Conservation (phyloP, 257 asterid genomes). For the Petrea volubilis region DNA sequence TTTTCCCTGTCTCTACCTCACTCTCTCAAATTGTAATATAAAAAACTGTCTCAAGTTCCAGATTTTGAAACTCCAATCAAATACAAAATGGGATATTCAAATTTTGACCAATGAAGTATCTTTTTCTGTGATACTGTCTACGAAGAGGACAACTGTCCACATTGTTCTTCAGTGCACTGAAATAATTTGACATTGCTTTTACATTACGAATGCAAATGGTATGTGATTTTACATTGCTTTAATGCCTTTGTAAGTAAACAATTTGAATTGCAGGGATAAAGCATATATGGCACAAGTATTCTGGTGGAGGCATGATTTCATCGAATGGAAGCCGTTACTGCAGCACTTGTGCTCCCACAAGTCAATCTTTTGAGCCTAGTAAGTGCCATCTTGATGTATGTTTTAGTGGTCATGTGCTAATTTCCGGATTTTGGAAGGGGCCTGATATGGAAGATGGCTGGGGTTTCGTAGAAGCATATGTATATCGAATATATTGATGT, state of each 20-base stretch:
- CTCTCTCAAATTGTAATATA: background rate
- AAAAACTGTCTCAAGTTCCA: too few species aligned
- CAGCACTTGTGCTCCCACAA: constrained; percentile 22
- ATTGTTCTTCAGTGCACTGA: too few species aligned
- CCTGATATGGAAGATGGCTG: constrained; percentile 83
- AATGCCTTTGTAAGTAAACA: constrained; percentile 6
- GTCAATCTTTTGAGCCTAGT: constrained; percentile 28
- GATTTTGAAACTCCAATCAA: too few species aligned
- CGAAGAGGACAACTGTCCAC: too few species aligned
- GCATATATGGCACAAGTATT: constrained; percentile 15
- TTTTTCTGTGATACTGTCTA: too few species aligned
- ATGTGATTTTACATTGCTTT: background rate
- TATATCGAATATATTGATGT: constrained; percentile 29
- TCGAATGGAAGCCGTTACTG: constrained; percentile 22
- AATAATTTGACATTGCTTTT: too few species aligned
- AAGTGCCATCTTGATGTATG: constrained; percentile 28
- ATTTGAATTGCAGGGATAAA: constrained; percentile 24
- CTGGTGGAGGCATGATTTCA: constrained; percentile 27
- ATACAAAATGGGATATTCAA: too few species aligned
- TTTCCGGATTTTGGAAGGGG: constrained; percentile 77
- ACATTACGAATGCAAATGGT: too few species aligned
- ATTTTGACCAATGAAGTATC: too few species aligned
- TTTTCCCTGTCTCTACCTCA: background rate
- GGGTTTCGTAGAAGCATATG: constrained; percentile 71
- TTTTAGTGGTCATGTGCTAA: constrained; percentile 26